These are phyloP conservation scores for Cymbopogon citratus DNA, from an alignment of 176 grass and related monocot species.

Conservation along the genomic window DNA sequence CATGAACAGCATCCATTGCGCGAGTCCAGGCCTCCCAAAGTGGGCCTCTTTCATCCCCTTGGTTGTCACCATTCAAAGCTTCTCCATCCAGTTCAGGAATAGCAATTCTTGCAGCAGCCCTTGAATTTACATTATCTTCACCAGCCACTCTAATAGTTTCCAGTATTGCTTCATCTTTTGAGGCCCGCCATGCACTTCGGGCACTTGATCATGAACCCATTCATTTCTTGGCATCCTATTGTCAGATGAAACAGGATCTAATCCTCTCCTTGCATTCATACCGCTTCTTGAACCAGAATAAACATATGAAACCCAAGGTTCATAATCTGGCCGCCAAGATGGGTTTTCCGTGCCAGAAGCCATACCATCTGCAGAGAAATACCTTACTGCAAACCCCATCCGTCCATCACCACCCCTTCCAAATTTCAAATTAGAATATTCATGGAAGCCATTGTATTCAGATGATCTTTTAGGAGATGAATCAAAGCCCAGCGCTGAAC, in stretches of 20 bases:
- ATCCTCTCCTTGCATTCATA: slow-evolving; percentile 57
- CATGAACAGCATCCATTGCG: slow-evolving; percentile 80
- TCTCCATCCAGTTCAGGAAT: slow-evolving; percentile 65
- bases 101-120: slow-evolving; percentile 39
- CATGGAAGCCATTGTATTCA: slow-evolving; percentile 81
- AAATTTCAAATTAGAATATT: slow-evolving; percentile 76
- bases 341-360: slow-evolving; percentile 50
- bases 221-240: slow-evolving; percentile 47
- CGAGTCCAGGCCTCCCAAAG: slow-evolving; percentile 85
- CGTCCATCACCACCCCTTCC: slow-evolving; percentile 55
- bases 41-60: slow-evolving; percentile 61
- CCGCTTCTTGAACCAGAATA: slow-evolving; percentile 62
- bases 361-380: slow-evolving; percentile 52
- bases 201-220: slow-evolving; percentile 52
- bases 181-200: slow-evolving; percentile 94
- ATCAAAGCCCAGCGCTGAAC: slow-evolving; percentile 51
- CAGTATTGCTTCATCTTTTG: slow-evolving; percentile 93
- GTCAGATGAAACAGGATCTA: slow-evolving; percentile 60
- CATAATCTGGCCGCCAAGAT: slow-evolving; percentile 79
- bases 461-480: slow-evolving; percentile 71
- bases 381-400: slow-evolving; percentile 56
- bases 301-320: slow-evolving; percentile 60
- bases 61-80: too few species aligned
- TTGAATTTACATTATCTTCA: slow-evolving; percentile 83
- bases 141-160: slow-evolving; percentile 94